Base-by-base conservation (phyloP, 2,329 filamentous ascomycete species). In the Nothophaeocryptopus gaeumannii region DNA sequence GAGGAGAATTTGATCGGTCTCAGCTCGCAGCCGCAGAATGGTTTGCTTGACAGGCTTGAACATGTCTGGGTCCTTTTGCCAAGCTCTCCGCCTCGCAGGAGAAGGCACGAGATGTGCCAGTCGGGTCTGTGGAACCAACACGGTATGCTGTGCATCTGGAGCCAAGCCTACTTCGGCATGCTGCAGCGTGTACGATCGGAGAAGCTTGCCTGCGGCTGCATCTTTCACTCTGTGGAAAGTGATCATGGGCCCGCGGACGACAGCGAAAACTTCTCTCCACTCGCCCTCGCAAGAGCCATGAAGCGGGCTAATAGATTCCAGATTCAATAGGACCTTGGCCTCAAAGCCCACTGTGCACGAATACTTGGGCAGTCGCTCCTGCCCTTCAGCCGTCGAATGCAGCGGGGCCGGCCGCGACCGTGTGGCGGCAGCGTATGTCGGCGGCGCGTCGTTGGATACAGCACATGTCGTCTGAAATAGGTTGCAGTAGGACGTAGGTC, bases 161-260 rank as follows among this genome's bases (percentile, higher is more conserved):
- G 87, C 86, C 54, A 89, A 79, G 9, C 86, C 86, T 15, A 86
- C 81, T 67, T 90, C 86, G 15, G 86, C 86, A 64, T 89, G 84
- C 56, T 88, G 79, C 40, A 90, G 74, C 45, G 82, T 86, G 64
- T 88, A 90, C n/a, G 78, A 79, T 64, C 76, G 80, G 55, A 88
- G 72, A 33, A 89, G 69, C 47, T 74, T 74, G 14, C 79, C 80
- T 69, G 84, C 56, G 75, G 78, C 53, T 64, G 67, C 48, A 68
- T 74, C 62, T 68, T 86, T 87, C 46, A 79, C 74, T 44, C 79
- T 76, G 70, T 88, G 77, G 26, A 90, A 71, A 62, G 78, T 79
- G 57, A 90, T 75, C 35, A 83, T 78, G 0, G 86, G 89, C 8
- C 86, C 86, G 59, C 81, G 79, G 26, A 90, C 74, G 5, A 81